Evolutionary conservation across 768 basidiomycete species (phyloP), one percentile per base, ranked within the genome.

Genomic region (Podaxis rugospora): DNA sequence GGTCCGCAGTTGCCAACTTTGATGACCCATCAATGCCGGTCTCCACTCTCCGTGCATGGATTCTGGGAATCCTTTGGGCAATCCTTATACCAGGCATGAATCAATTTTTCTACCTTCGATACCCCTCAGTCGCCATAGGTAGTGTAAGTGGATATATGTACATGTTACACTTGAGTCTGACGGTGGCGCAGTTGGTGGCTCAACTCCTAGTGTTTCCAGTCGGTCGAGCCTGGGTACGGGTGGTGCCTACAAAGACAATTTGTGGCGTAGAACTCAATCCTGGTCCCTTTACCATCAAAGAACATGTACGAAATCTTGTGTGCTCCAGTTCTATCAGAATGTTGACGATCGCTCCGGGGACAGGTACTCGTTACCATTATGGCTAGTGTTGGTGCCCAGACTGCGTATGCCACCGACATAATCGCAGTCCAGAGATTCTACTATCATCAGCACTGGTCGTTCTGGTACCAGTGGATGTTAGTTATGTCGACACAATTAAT

Each of bases 231-330:
- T 89, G 87, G 82, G 88, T 88, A n/a, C 72, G 83, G 55, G 66
- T 85, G 5, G 66, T 86, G 35, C 89, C 89, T 1, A 67, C 72
- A 23, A 73, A 79, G 61, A 75, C 69, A 28, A 69, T 90, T 2
- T 83, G 86, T 37, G 87, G 88, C n/a, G 42, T 84, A 18, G 72
- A 81, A 14, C 69, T 90, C 50, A 90, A 90, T 70, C 88, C 88
- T 16, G 90, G 91, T 2, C 87, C 84, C 1, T 92, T 90, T 68
- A 83, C 81, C 23, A 88, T 92, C 69, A 91, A 92, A 74, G 90
- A 79, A 69, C 79, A 79, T 70, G 78, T 78, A 27, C 39, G 59
- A 64, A 69, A 65, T 55, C 62, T 52, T 44, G 28, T 59, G 32
- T 36, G 27, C 50, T 47, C 36, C 16, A 23, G 46, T 35, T 54